A percentile compares a stretch with the other conserved stretches of the same genome.
These are phyloP conservation scores for Colletotrichum lini DNA, from an alignment of 2,329 filamentous ascomycete species.

Conservation along the genomic window DNA sequence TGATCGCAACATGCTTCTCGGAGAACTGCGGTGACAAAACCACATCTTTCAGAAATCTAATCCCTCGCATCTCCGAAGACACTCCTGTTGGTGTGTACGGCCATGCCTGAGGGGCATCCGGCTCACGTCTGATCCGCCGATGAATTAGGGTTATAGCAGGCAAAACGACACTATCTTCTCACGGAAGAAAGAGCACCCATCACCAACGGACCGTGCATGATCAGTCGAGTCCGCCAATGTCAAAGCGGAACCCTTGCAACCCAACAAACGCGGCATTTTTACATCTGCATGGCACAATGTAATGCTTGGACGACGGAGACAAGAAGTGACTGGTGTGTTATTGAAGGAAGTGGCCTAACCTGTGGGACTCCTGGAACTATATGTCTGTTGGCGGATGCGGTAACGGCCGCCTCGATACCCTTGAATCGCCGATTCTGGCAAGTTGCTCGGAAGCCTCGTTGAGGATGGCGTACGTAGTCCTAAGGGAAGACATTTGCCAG, in stretches of 20 bases:
- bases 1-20: conserved; percentile 87
- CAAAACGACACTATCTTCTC: too few relatives aligned
- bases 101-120: not conserved
- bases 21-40: conserved; percentile 72
- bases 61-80: too few relatives aligned
- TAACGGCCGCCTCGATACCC: conserved; percentile 19
- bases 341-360: not conserved
- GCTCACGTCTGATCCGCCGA: not conserved
- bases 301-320: not conserved
- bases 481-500: conserved; percentile 6
- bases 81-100: not conserved
- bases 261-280: not conserved
- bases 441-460: not conserved
- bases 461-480: conserved; percentile 10
- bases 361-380: not conserved
- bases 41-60: too few relatives aligned
- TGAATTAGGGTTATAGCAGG: not conserved
- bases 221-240: not conserved
- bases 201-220: not conserved
- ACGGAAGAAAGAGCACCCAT: not conserved
- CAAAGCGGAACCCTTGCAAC: not conserved
- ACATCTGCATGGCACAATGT: not conserved
- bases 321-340: not conserved
- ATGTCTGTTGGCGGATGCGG: not conserved
- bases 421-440: conserved; percentile 13